phyloP scores from a whole-genome alignment of 129 eudicot genomes.

The Daucus carota region DNA sequence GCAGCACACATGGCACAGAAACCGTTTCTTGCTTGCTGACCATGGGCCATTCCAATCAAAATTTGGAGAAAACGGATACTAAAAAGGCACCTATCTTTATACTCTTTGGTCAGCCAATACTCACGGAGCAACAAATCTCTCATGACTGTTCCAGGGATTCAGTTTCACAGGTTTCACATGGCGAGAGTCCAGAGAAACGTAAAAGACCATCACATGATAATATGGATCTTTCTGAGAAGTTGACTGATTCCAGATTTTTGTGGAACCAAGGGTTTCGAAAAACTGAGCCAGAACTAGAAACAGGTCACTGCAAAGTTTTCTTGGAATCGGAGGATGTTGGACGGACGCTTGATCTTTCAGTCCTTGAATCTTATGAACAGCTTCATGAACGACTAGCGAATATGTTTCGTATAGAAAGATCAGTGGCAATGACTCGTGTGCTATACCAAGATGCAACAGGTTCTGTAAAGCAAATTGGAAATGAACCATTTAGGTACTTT shows the following conservation, averaged over 20 bases:
- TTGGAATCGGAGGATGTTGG: conserved; percentile 71
- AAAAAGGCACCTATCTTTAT: conserved; percentile 43
- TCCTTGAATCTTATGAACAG: conserved; percentile 60
- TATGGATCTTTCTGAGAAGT: conserved; percentile 10
- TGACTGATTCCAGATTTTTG: conserved; percentile 10
- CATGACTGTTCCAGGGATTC: conserved; percentile 24
- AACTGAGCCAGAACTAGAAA: conserved; percentile 37
- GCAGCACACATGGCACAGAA: conserved; percentile 23
- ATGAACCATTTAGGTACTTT: conserved; percentile 60
- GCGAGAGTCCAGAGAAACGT: conserved; percentile 12
- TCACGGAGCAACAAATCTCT: conserved; percentile 65
- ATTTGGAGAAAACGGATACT: conserved; percentile 23
- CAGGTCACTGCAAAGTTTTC: conserved; percentile 57
- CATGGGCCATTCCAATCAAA: conserved; percentile 50
- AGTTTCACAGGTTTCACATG: conserved; percentile 22
- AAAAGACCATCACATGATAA: conserved; percentile 9
- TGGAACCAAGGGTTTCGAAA: conserved; percentile 26
- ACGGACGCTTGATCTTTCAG: conserved; percentile 61
- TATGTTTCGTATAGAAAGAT: conserved; percentile 64
- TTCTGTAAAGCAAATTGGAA: conserved; percentile 48
- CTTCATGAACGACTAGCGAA: conserved; percentile 34
- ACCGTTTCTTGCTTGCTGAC: conserved; percentile 55
- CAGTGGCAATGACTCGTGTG: conserved; percentile 36
- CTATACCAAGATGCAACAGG: conserved; percentile 50
- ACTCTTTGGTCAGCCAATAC: conserved; percentile 82